A percentile compares a stretch with the other conserved stretches of the same genome.
These are phyloP conservation scores for Beauveria varroae DNA, from an alignment of 2,329 filamentous ascomycete species.

Conservation along the genomic window DNA sequence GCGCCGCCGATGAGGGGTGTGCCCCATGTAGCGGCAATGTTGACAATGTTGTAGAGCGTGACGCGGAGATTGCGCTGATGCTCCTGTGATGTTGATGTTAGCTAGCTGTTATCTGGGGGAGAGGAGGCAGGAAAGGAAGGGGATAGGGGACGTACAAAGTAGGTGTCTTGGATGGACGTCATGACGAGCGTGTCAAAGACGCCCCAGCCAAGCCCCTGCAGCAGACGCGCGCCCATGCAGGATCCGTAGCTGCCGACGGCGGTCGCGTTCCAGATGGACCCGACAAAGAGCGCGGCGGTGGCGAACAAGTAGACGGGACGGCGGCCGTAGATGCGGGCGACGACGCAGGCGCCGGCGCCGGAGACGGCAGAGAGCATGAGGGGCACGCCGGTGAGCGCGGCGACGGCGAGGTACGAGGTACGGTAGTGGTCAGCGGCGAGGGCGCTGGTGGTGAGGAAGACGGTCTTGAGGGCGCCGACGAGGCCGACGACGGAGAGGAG, in stretches of 20 bases:
- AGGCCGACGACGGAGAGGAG: slow-evolving; percentile 40
- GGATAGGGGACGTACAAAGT: slow-evolving; percentile 33
- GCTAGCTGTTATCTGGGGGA: too few relatives aligned
- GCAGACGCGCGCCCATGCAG: slow-evolving; percentile 43
- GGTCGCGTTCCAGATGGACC: slow-evolving; percentile 43
- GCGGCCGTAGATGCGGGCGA: slow-evolving; percentile 43
- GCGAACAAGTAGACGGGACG: slow-evolving; percentile 45
- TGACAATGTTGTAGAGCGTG: slow-evolving; percentile 37
- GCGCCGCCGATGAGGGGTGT: slow-evolving; percentile 46
- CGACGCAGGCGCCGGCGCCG: slow-evolving; percentile 34
- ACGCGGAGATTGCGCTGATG: slow-evolving; percentile 43
- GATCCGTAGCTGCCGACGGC: slow-evolving; percentile 33
- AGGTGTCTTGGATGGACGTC: slow-evolving; percentile 48
- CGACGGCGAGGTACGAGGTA: slow-evolving; percentile 39
- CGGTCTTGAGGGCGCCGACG: slow-evolving; percentile 46
- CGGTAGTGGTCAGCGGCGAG: slow-evolving; percentile 34
- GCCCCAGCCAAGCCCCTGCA: slow-evolving; percentile 53
- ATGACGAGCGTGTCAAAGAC: slow-evolving; percentile 47
- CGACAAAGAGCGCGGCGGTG: slow-evolving; percentile 37
- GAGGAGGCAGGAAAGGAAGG: neutral
- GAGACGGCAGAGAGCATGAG: slow-evolving; percentile 41
- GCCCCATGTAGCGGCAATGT: slow-evolving; percentile 43
- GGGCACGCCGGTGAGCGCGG: slow-evolving; percentile 45
- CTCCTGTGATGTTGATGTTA: slow-evolving; percentile 28
- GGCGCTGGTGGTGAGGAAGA: slow-evolving; percentile 40